phyloP scores from a whole-genome alignment of 805 yeast genomes.

The Zygotorulaspora sp. region DNA sequence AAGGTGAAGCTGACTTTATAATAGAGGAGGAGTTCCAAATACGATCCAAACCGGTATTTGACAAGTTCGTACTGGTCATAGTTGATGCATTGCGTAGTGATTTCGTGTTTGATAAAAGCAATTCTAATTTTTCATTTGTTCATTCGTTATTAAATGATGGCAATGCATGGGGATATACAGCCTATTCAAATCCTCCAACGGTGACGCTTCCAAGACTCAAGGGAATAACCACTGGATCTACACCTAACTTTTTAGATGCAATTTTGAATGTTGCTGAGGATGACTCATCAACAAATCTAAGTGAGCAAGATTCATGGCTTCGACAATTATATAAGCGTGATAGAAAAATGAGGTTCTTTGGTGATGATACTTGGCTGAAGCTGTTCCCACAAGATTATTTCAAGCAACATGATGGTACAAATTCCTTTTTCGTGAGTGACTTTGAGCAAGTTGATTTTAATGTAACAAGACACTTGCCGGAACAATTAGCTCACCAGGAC shows the following conservation, averaged over 20 bases:
- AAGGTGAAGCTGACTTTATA: conserved; percentile 48
- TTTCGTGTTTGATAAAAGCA: conserved; percentile 59
- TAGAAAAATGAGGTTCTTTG: conserved; percentile 69
- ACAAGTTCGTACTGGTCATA: conserved; percentile 71
- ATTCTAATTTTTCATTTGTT: conserved; percentile 61
- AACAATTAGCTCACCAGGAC: conserved; percentile 42
- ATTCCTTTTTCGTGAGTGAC: conserved; percentile 91
- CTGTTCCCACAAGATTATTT: conserved; percentile 69
- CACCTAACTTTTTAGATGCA: conserved; percentile 92
- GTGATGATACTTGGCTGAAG: conserved; percentile 97
- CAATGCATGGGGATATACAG: conserved; percentile 81
- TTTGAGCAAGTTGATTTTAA: conserved; percentile 90
- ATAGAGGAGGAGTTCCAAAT: conserved; percentile 33
- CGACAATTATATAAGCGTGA: conserved; percentile 48
- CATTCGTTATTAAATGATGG: conserved; percentile 65
- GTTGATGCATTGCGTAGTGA: conserved; percentile 93
- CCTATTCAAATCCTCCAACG: conserved; percentile 91
- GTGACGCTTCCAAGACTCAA: conserved; percentile 92
- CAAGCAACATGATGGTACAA: conserved; percentile 72
- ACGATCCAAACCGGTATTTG: conserved; percentile 42
- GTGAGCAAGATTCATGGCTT: conserved; percentile 83
- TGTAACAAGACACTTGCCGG: conserved; percentile 80
- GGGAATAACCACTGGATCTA: conserved; percentile 90
- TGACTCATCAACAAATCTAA: conserved; percentile 62
- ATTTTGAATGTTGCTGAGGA: conserved; percentile 90